phyloP scores from a whole-genome alignment of 2,329 filamentous ascomycete genomes.

The Emmonsiellopsis sp. region DNA sequence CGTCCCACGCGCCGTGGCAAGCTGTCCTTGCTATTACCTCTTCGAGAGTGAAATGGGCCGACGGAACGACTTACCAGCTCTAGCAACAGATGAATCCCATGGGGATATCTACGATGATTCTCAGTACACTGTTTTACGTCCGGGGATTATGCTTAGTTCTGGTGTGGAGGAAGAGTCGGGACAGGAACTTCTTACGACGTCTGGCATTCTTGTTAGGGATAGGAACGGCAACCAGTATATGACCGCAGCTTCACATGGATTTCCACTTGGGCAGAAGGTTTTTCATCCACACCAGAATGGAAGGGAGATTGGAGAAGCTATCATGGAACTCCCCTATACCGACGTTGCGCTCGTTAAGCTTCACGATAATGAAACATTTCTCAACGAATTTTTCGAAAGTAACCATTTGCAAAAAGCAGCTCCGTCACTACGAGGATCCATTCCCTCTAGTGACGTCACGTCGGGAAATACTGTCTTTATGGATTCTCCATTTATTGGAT shows the following conservation, averaged over 20 bases:
- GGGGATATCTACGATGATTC: constrained; percentile 3
- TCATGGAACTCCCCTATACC: constrained; percentile 2
- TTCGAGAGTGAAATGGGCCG: constrained; percentile 8
- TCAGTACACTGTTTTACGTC: constrained; percentile 7
- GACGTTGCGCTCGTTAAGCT: constrained; percentile 5
- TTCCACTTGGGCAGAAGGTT: constrained; percentile 2
- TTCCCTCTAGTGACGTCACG: neutral
- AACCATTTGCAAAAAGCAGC: neutral
- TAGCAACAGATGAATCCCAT: neutral
- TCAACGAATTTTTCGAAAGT: constrained; percentile 5
- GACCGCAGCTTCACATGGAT: neutral
- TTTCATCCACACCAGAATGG: constrained; percentile 1
- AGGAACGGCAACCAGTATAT: neutral
- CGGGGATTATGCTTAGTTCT: constrained; percentile 10
- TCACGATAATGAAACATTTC: neutral
- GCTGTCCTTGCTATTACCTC: constrained; percentile 10
- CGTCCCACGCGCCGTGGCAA: constrained; percentile 7
- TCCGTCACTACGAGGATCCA: neutral
- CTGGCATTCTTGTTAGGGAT: constrained; percentile 7
- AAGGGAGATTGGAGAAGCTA: neutral
- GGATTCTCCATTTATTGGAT: constrained; percentile 6
- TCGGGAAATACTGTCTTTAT: constrained; percentile 2
- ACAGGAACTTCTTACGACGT: constrained; percentile 3
- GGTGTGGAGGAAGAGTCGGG: neutral
- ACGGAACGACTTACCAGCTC: neutral